Percentiles rank a stretch among this genome's conserved stretches.
Conservation (phyloP, 495 filamentous ascomycete species). For the Trichoderma parareesei region DNA sequence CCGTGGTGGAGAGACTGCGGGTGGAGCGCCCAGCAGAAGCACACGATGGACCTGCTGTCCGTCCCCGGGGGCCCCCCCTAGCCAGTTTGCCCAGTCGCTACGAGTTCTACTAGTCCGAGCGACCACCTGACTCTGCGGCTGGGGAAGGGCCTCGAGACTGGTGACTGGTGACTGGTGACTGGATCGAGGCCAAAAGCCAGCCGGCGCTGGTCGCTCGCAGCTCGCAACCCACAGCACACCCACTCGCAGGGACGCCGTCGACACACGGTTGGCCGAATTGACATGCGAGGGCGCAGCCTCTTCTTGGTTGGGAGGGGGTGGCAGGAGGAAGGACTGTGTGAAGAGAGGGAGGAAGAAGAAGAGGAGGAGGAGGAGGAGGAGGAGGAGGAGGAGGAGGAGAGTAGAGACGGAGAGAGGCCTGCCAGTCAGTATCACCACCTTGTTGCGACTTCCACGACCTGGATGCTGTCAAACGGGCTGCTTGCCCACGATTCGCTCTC, state of each 20-base stretch:
- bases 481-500: background rate
- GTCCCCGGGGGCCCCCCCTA: constrained; percentile 4
- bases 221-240: background rate
- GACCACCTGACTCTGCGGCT: constrained; percentile 7
- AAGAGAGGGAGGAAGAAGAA: background rate
- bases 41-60: background rate
- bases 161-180: background rate
- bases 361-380: too few species aligned
- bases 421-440: too few species aligned
- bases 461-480: too few species aligned
- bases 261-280: constrained; percentile 1
- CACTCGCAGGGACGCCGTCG: background rate
- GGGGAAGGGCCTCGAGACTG: background rate
- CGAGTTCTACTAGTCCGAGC: background rate
- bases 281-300: constrained; percentile 5
- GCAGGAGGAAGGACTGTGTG: background rate
- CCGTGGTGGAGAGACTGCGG: background rate
- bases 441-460: too few species aligned
- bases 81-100: background rate
- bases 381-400: too few species aligned
- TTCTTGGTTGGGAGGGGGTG: background rate
- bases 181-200: constrained; percentile 2
- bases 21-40: background rate
- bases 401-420: too few species aligned
- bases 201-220: background rate